These are phyloP conservation scores for Sphaerulina vaccinii DNA, from an alignment of 2,329 filamentous ascomycete genomes.

Conservation along the genomic window DNA sequence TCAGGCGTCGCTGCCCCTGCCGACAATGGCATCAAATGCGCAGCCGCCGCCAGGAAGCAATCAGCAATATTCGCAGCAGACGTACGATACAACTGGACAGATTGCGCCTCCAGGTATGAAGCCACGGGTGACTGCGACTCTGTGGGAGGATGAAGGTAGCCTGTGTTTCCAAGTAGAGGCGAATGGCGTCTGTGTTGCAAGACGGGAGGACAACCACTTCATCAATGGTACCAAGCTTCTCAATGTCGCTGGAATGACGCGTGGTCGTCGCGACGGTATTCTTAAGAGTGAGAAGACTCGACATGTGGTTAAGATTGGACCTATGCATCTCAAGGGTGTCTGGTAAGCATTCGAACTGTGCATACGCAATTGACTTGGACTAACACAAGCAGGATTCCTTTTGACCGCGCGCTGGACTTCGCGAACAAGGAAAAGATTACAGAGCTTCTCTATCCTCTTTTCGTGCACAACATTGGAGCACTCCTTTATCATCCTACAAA, in stretches of 20 bases:
- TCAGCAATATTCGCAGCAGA: conserved; percentile 32
- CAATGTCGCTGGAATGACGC: conserved; percentile 97
- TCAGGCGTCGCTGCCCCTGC: conserved; percentile 66
- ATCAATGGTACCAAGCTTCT: conserved; percentile 97
- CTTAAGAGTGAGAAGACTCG: conserved; percentile 96
- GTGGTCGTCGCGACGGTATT: conserved; percentile 91
- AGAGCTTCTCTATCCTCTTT: conserved; percentile 88
- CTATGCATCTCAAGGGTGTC: conserved; percentile 97
- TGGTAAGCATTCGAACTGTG: conserved; percentile 63
- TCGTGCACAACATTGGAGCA: conserved; percentile 94
- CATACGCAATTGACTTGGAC: conserved; percentile 7
- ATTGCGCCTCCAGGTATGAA: conserved; percentile 92
- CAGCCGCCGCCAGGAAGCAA: conserved; percentile 23
- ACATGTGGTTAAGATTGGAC: conserved; percentile 97
- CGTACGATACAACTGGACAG: conserved; percentile 87
- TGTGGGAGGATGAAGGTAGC: conserved; percentile 98
- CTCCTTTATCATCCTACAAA: conserved; percentile 93
- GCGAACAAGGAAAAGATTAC: conserved; percentile 99
- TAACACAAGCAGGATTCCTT: conserved; percentile 74
- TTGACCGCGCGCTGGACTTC: conserved; percentile 95
- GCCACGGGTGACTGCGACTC: conserved; percentile 88
- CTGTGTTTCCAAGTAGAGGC: conserved; percentile 98
- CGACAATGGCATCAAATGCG: conserved; percentile 40
- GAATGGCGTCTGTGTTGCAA: conserved; percentile 89
- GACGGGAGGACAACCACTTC: conserved; percentile 97